phyloP scores from a whole-genome alignment of 129 eudicot species.

The Artemisia argyi region DNA sequence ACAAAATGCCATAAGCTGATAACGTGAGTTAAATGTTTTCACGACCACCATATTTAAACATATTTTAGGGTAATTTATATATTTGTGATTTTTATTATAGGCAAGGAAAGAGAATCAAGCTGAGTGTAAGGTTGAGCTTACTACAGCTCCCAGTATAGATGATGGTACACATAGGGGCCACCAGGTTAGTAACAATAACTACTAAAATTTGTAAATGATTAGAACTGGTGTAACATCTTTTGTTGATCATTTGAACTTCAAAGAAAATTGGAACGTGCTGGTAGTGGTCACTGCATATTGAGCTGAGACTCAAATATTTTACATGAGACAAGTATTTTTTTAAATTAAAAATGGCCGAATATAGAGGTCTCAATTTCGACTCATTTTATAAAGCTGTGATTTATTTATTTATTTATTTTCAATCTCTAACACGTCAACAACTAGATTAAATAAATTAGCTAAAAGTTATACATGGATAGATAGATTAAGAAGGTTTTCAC shows the following conservation, averaged over 20 bases:
- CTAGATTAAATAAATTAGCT: no score
- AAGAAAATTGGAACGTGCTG: neutral
- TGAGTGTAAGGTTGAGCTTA: conserved; percentile 67
- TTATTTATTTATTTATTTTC: no score
- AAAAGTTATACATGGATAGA: no score
- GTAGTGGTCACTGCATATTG: neutral
- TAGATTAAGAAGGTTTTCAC: no score
- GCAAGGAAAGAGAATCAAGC: conserved; percentile 79
- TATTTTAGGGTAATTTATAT: neutral
- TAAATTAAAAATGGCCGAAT: no score
- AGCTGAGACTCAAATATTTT: no score
- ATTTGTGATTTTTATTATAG: conserved; percentile 25
- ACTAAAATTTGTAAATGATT: neutral
- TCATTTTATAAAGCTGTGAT: no score
- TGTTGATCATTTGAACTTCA: neutral
- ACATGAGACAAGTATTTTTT: no score
- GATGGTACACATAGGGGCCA: conserved; percentile 93
- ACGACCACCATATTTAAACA: neutral
- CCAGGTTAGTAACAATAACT: conserved; percentile 59
- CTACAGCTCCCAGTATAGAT: conserved; percentile 79
- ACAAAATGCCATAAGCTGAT: no score
- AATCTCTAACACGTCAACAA: no score
- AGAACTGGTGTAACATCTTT: neutral
- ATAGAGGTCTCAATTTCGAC: no score
- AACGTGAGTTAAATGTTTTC: conserved; percentile 52